Conservation (phyloP, 805 yeast species). For the Hanseniaspora meyeri region DNA sequence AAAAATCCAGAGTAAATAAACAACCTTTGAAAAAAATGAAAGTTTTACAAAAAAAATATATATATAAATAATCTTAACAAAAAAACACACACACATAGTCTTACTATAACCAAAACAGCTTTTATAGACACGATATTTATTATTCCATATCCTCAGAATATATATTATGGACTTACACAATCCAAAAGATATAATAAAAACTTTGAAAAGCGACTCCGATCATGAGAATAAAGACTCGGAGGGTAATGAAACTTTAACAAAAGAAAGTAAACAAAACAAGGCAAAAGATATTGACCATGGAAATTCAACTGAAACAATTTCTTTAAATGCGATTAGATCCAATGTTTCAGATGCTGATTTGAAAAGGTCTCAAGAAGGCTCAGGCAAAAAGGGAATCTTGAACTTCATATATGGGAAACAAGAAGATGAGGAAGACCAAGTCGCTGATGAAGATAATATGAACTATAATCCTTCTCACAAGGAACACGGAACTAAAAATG, state of each 20-base stretch:
- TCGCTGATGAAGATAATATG: constrained; percentile 11
- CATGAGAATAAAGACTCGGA: not conserved
- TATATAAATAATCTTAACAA: too few relatives aligned
- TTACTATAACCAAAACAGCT: not conserved
- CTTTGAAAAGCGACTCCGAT: not conserved
- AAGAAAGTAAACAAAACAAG: not conserved
- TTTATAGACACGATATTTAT: too few relatives aligned
- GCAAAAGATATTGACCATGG: not conserved
- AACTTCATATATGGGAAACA: not conserved
- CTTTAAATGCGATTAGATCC: not conserved
- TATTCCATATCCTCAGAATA: too few relatives aligned
- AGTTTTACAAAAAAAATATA: not conserved
- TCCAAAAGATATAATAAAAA: constrained; percentile 1
- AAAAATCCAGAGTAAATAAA: not conserved
- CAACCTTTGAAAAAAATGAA: not conserved
- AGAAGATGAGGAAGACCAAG: not conserved
- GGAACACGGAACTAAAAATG: not conserved
- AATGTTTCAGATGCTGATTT: not conserved
- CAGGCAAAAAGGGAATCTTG: not conserved
- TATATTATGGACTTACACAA: not conserved
- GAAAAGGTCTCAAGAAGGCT: not conserved
- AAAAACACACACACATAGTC: too few relatives aligned
- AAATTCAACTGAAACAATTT: not conserved
- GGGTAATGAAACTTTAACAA: not conserved
- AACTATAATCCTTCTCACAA: not conserved